phyloP scores from a whole-genome alignment of 345 rosid species.

The Nasturtium officinale region DNA sequence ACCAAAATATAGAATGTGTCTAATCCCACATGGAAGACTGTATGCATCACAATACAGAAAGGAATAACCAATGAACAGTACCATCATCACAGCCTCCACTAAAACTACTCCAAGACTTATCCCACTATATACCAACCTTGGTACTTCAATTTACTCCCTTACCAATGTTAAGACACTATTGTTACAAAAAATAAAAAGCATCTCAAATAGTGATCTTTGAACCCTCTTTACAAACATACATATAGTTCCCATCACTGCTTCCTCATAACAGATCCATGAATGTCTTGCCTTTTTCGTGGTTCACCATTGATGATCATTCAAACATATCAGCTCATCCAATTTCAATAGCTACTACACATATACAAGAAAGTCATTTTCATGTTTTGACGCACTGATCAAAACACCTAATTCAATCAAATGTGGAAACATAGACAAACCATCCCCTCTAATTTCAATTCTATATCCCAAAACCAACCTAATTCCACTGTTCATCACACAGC shows the following conservation, averaged over 20 bases:
- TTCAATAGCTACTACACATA: not conserved
- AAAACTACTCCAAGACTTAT: constrained; percentile 7
- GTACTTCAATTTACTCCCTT: not conserved
- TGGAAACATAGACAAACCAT: not conserved
- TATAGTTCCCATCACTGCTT: not conserved
- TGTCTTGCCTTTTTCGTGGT: not conserved
- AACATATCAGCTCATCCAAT: not conserved
- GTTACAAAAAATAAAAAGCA: not conserved
- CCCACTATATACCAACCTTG: constrained; percentile 20
- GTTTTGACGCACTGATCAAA: not conserved
- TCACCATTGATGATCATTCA: constrained; percentile 3
- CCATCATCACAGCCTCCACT: not conserved
- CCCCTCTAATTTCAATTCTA: constrained; percentile 2
- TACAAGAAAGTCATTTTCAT: not conserved
- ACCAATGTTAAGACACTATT: not conserved
- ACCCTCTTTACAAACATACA: not conserved
- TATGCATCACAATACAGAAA: not conserved
- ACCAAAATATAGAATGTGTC: constrained; percentile 4
- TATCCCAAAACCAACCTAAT: not conserved
- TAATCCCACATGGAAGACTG: not conserved
- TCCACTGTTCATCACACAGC: not conserved
- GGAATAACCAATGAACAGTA: not conserved
- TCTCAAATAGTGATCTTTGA: not conserved
- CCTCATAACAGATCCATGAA: not conserved
- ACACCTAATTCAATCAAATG: not conserved